Conservation (phyloP, 2,329 filamentous ascomycete species). For the Dactylellina haptotyla region DNA sequence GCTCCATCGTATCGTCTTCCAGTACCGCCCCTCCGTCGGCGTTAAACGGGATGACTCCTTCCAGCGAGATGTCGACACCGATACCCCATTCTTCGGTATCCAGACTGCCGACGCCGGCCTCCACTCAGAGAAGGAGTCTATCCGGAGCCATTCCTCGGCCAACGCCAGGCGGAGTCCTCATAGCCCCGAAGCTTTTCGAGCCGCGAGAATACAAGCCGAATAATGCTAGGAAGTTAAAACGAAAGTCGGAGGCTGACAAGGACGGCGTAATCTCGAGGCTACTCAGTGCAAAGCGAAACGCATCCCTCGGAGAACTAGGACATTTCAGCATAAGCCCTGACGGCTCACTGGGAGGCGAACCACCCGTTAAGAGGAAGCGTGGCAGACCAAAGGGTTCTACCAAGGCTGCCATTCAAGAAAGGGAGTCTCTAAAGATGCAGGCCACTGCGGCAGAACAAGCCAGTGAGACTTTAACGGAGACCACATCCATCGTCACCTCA, state of each 20-base stretch:
- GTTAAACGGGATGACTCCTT: conserved; percentile 40
- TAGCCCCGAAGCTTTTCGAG: conserved; percentile 49
- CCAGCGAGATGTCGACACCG: conserved; percentile 29
- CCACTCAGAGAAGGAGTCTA: conserved; percentile 42
- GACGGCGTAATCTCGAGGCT: conserved; percentile 40
- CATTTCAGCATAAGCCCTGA: conserved; percentile 27
- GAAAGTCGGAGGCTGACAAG: conserved; percentile 51
- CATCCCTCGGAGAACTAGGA: conserved; percentile 37
- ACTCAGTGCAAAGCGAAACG: conserved; percentile 40
- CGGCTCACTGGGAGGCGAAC: conserved; percentile 32
- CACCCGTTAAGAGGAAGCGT: conserved; percentile 50
- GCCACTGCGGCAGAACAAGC: conserved; percentile 51
- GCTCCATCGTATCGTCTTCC: neutral
- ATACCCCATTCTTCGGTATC: conserved; percentile 12
- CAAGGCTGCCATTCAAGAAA: conserved; percentile 52
- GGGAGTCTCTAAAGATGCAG: conserved; percentile 52
- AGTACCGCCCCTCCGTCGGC: conserved; percentile 7
- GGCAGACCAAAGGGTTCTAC: conserved; percentile 51
- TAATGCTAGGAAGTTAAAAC: conserved; percentile 46
- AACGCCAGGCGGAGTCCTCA: conserved; percentile 23
- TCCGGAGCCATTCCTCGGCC: conserved; percentile 47
- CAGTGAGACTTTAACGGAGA: conserved; percentile 47
- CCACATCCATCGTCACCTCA: conserved; percentile 33
- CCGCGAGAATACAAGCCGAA: conserved; percentile 52
- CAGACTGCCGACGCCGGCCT: conserved; percentile 30